Base-by-base conservation (phyloP, 106 monocot species). In the Narthecium ossifragum region DNA sequence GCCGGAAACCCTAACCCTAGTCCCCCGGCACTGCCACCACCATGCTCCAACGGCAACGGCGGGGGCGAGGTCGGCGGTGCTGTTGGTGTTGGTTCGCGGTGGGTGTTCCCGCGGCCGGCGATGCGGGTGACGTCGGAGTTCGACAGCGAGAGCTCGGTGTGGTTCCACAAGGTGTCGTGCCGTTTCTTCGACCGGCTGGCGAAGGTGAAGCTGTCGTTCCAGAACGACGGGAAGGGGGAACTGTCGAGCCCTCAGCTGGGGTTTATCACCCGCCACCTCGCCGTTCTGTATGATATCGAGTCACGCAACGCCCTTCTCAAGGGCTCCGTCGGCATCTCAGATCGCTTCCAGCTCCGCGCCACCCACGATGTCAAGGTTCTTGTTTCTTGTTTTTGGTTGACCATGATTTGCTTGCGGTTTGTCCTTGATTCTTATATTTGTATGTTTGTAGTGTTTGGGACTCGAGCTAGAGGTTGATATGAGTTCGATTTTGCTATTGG, bases 201-300 rank as follows among this genome's bases (percentile, higher is more conserved):
- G 56, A 98, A 98, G 77, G 75, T 98, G 31, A 86, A 77, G 71
- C 63, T 98, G 45, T 80, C 90, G 51, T 87, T 87, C 74, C 75
- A 82, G 70, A 91, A 89, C 77, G 70, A 87, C 53, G 31, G 33
- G 17, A 62, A 56, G 5, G 84, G 91, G 18, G 62, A 65, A 40
- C 22, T 81, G 24, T 68, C 59, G 4, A 53, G 17, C 62, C 91
- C 91, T 1, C 75, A 79, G 79, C 26, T 99, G 6, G 79, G 83
- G 2, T 75, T 99, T 49, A 26, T 84, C 70, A 63, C 87, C 27
- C 73, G 77, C 47, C 50, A 81, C 55, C 65, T 91, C 11, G 64
- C 80, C 8, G 63, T 82, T 31, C 70, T 88, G 18, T 99, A 99
- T 47, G 91, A 99, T 46, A 17, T 85, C 43, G 87, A 99, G 38